These are phyloP conservation scores for Blastobotrys persicus DNA, from an alignment of 1,139 yeast genomes.

Conservation along the genomic window DNA sequence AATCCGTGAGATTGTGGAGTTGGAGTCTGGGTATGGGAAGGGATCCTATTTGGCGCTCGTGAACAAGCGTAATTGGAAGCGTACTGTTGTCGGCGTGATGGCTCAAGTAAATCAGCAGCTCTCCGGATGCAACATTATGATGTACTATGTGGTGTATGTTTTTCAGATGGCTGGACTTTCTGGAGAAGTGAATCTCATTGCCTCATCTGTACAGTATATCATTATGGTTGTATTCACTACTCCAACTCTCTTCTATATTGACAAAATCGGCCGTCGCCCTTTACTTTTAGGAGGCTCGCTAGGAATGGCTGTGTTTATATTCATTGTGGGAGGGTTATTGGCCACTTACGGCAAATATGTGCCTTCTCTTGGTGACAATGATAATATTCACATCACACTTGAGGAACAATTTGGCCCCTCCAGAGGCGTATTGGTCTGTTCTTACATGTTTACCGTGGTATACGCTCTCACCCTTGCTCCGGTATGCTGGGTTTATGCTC, in stretches of 20 bases:
- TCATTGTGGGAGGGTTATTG: conserved; percentile 44
- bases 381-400: conserved; percentile 48
- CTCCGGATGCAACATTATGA: conserved; percentile 69
- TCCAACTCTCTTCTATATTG: conserved; percentile 48
- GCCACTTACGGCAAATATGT: conserved; percentile 41
- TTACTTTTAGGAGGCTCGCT: conserved; percentile 36
- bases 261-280: conserved; percentile 55
- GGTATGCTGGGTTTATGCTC: conserved; percentile 68
- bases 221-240: conserved; percentile 39
- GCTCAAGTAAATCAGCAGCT: conserved; percentile 73
- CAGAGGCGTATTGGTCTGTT: conserved; percentile 53
- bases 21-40: conserved; percentile 26
- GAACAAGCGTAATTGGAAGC: conserved; percentile 45
- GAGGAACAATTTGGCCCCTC: conserved; percentile 40
- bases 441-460: conserved; percentile 56
- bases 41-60: conserved; percentile 47
- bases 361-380: conserved; percentile 43
- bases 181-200: conserved; percentile 40
- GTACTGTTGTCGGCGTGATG: conserved; percentile 53
- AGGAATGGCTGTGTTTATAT: conserved; percentile 43
- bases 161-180: conserved; percentile 41
- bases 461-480: conserved; percentile 75
- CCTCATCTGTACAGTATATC: conserved; percentile 60
- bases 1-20: conserved; percentile 46
- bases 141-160: conserved; percentile 41